A percentile compares a stretch with the other conserved stretches of the same genome.
These are phyloP conservation scores for Pichiaceae sp. DNA, from an alignment of 1,139 yeast genomes.

Conservation along the genomic window DNA sequence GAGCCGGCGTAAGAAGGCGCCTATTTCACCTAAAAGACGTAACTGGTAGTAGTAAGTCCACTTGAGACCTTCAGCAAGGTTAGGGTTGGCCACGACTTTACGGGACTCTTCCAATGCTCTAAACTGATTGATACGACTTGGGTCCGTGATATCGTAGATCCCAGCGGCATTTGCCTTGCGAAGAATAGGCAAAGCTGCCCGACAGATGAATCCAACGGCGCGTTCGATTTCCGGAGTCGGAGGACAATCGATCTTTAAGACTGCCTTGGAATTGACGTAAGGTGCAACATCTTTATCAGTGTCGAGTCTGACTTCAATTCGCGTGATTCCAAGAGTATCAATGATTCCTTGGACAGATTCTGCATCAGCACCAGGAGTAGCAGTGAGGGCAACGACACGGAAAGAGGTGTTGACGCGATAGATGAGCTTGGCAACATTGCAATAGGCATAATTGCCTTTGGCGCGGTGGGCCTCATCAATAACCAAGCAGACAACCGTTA, in stretches of 20 bases:
- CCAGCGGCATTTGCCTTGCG: constrained; percentile 55
- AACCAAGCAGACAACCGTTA: constrained; percentile 63
- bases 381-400: constrained; percentile 80
- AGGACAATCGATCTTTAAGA: constrained; percentile 51
- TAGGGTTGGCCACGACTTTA: constrained; percentile 41
- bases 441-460: constrained; percentile 79
- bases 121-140: constrained; percentile 62
- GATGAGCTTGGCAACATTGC: constrained; percentile 65
- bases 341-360: constrained; percentile 87
- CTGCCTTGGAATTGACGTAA: constrained; percentile 66
- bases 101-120: constrained; percentile 64
- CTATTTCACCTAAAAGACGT: constrained; percentile 63
- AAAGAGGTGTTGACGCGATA: constrained; percentile 57
- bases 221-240: constrained; percentile 45
- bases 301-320: constrained; percentile 82
- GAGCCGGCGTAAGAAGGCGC: constrained; percentile 60
- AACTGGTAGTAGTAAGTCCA: constrained; percentile 60
- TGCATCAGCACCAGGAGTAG: constrained; percentile 86
- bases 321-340: constrained; percentile 61
- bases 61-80: constrained; percentile 56
- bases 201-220: constrained; percentile 42
- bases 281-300: constrained; percentile 69
- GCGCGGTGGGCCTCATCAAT: constrained; percentile 97
- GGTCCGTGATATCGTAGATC: constrained; percentile 56
- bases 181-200: constrained; percentile 59